phyloP scores from a whole-genome alignment of 441 rosid genomes.

The Gossypium davidsonii region DNA sequence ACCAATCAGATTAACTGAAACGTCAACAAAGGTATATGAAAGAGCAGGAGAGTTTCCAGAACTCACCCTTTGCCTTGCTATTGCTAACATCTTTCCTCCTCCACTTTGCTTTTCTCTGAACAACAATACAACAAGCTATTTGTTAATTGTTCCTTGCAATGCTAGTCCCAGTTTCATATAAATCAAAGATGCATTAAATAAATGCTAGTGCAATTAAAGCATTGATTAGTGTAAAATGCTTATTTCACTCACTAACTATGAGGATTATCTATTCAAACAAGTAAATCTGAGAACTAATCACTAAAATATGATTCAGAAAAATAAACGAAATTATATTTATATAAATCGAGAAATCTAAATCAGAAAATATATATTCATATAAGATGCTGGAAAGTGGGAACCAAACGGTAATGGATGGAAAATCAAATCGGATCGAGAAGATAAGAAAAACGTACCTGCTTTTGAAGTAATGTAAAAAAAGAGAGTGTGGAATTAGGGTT shows the following conservation, averaged over 20 bases:
- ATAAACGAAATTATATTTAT: background rate
- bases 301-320: background rate
- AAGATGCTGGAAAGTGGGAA: background rate
- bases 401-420: background rate
- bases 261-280: background rate
- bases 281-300: background rate
- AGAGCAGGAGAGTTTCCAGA: slow-evolving; percentile 11
- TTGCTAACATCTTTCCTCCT: slow-evolving; percentile 38
- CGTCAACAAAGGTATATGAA: background rate
- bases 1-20: background rate
- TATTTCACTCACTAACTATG: background rate
- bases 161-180: background rate
- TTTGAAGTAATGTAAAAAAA: background rate
- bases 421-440: background rate
- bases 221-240: background rate
- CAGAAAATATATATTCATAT: background rate
- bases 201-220: background rate
- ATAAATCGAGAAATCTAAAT: background rate
- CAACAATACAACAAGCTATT: background rate
- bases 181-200: background rate
- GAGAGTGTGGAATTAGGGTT: background rate
- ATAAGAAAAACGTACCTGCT: background rate
- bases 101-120: background rate
- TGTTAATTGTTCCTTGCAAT: background rate
- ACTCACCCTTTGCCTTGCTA: slow-evolving; percentile 36